phyloP scores from a whole-genome alignment of 345 rosid species.

The Rubroshorea leprosula region DNA sequence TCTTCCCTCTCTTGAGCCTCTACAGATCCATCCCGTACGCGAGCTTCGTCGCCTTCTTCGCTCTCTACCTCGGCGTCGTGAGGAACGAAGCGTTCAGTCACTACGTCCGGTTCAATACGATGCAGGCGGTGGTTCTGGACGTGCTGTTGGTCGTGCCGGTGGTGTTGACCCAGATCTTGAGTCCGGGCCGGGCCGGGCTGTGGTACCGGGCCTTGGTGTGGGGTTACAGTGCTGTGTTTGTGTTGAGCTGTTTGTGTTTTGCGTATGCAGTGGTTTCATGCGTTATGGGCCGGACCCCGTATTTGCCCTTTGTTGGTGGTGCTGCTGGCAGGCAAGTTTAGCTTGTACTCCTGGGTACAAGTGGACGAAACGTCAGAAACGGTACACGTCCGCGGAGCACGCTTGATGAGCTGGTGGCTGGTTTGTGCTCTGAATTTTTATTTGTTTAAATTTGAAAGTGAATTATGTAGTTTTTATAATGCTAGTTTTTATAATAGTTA shows the following conservation, averaged over 20 bases:
- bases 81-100: constrained; percentile 64
- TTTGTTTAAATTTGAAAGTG: too few species aligned
- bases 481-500: too few species aligned
- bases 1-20: constrained; percentile 59
- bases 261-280: constrained; percentile 48
- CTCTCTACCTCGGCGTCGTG: constrained; percentile 72
- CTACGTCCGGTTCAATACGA: constrained; percentile 74
- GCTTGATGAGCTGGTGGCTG: too few species aligned
- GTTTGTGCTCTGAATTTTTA: too few species aligned
- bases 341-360: too few species aligned
- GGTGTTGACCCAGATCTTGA: constrained; percentile 54
- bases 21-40: constrained; percentile 82
- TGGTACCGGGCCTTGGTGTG: constrained; percentile 57
- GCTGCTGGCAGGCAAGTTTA: constrained; percentile 76
- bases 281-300: constrained; percentile 73
- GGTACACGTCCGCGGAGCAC: too few species aligned
- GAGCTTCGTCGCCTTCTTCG: constrained; percentile 87
- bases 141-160: constrained; percentile 73
- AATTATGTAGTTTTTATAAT: too few species aligned
- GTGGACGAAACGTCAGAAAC: too few species aligned
- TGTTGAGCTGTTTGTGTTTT: constrained; percentile 67
- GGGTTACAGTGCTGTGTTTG: constrained; percentile 69
- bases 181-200: constrained; percentile 59
- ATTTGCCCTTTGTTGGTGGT: constrained; percentile 73
- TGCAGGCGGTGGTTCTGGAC: constrained; percentile 91